Base-by-base conservation (phyloP, 768 basidiomycete genomes). In the Calocybe cyanea region DNA sequence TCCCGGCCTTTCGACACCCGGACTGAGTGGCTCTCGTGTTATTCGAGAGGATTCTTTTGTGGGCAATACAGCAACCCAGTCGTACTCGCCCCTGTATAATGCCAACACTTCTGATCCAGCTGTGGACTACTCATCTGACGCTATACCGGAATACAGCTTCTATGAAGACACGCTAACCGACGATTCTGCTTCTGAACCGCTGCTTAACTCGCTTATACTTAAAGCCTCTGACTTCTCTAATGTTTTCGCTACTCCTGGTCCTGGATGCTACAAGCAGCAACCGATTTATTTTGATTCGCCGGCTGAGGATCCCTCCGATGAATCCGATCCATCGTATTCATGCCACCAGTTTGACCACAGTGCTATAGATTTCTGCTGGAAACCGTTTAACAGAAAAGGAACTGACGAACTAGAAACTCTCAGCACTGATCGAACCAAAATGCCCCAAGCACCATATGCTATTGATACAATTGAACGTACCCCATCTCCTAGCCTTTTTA, bases 311-410 rank as follows among this genome's bases (percentile, higher is more conserved):
- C 73, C 73, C 30, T 69, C 72, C 23, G 67, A 67, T 52, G 25
- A 28, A 28, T 66, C 70, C 52, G 62, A 62, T 43, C 50, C 64
- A 23, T 59, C 70, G 30, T 59, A 66, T 19, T 40, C 53, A 35
- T 56, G 56, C 38, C 72, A 67, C 49, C 63, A 65, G 20, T 53
- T 76, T 33, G 67, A 73, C 48, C 59, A 68, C 31, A 59, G 64
- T 5, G 54, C 56, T 3, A 61, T 83, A 7, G 76, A 77, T 53
- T 85, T 84, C 52, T 69, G 57, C 41, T 84, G 83, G 82, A 60
- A 64, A 37, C 73, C 74, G 7, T 85, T 83, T 52, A 56, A 72
- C 44, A 58, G 66, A 39, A 65, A 66, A 37, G 43, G 43, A 14
- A 41, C 11, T 8, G 43, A 50, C 18, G 41, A 47, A 7, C 46